Base-by-base conservation (phyloP, 768 basidiomycete genomes). In the Tricholoma sp. region DNA sequence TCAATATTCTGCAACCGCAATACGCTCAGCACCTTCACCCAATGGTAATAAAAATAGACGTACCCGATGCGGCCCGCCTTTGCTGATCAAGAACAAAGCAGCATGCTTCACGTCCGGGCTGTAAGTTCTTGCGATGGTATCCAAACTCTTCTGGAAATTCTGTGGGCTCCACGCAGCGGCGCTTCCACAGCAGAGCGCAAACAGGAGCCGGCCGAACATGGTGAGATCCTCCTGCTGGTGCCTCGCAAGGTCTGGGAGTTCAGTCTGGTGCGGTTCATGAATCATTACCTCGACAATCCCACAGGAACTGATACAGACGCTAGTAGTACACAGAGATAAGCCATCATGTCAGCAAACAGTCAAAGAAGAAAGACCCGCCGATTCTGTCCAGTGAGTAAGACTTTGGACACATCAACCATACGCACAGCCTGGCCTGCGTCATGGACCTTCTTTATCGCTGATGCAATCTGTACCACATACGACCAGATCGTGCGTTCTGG, bases 401-500 rank as follows among this genome's bases (percentile, higher is more conserved):
- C 81, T 74, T 97, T 97, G 20, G 86, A 88, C 8, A 84, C 80
- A 59, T 98, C 97, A 18, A 98, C 72, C 71, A 86, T 84, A 39
- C 94, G 79, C 39, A 93, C 80, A 0, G 94, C 90, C 51, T 91
- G 74, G 0, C 91, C 90, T 2, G 80, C 80, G 50, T 88, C 86
- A 66, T 99, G 97, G 0, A 90, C 86, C 45, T 81, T 83, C 70
- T 89, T 93, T 70, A 98, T 83, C 1, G 91, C 95, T 58, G 81
- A 86, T 4, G 89, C 86, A 55, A 98, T 83, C 69, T 99, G 97
- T 18, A 93, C 80, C 49, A 97, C 83, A 65, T 94, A 98, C 3
- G 88, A 88, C 97, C 97, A 99, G 2, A 99, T 67, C 0, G 86
- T 84, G 15, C 86, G 78, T 68, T 99, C 97, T 0, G 89, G 79